Conservation (phyloP, 306 rosid genomes). For the Trifolium subterraneum region DNA sequence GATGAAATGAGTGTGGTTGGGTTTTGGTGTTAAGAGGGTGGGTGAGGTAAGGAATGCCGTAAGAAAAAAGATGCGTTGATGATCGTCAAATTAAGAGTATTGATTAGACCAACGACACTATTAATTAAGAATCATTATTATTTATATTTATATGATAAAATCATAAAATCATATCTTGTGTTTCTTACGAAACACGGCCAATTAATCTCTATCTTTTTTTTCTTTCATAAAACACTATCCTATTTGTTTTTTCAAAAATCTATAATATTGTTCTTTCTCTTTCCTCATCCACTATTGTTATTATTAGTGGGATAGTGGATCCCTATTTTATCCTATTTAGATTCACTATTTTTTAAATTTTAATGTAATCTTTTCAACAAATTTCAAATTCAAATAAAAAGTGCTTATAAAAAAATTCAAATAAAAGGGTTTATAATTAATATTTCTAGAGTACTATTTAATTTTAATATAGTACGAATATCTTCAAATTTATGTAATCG, state of each 20-base stretch:
- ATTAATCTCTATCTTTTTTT: background rate
- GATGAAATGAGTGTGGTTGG: slow-evolving; percentile 39
- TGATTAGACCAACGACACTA: background rate
- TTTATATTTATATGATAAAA: too few relatives aligned
- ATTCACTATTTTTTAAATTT: background rate
- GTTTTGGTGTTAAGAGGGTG: slow-evolving; percentile 39
- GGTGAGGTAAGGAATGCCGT: slow-evolving; percentile 53
- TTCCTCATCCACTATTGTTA: background rate
- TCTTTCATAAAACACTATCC: too few relatives aligned
- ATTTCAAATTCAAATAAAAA: too few relatives aligned
- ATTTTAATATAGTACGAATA: too few relatives aligned
- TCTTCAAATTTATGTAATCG: too few relatives aligned
- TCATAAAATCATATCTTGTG: background rate
- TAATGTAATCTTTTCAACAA: too few relatives aligned
- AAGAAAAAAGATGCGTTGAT: slow-evolving; percentile 36
- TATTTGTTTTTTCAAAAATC: too few relatives aligned
- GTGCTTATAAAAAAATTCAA: too few relatives aligned
- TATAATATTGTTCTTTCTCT: background rate
- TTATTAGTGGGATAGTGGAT: background rate
- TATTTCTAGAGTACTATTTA: too few relatives aligned
- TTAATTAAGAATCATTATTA: background rate
- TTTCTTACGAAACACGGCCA: background rate
- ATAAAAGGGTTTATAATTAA: too few relatives aligned
- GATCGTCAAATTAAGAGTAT: background rate
- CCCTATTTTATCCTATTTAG: background rate